phyloP scores from a whole-genome alignment of 2,329 filamentous ascomycete species.

The Curvularia eragrostidis region DNA sequence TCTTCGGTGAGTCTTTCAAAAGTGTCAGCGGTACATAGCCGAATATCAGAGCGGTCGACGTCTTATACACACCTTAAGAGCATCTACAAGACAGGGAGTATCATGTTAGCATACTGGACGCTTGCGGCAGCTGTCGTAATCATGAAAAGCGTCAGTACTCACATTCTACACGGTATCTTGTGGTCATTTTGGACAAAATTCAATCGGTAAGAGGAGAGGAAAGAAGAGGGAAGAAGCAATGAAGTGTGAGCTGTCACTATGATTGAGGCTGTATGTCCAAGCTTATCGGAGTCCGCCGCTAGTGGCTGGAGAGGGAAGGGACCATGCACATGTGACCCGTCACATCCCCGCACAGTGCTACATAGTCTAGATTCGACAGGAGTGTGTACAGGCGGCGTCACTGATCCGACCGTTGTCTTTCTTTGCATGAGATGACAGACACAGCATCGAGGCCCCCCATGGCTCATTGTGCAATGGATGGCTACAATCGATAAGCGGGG shows the following conservation, averaged over 20 bases:
- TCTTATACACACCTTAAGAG: slow-evolving; percentile 63
- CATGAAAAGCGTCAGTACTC: not conserved
- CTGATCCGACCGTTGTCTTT: not conserved
- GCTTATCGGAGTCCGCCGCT: slow-evolving; percentile 38
- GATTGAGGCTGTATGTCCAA: slow-evolving; percentile 26
- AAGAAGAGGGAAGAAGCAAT: slow-evolving; percentile 14
- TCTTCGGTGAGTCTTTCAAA: slow-evolving; percentile 79
- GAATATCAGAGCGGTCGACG: not conserved
- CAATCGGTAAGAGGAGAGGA: slow-evolving; percentile 2
- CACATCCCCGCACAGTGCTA: slow-evolving; percentile 9
- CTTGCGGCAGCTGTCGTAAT: not conserved
- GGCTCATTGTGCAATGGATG: slow-evolving; percentile 2
- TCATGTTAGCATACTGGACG: slow-evolving; percentile 24
- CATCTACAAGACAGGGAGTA: slow-evolving; percentile 56
- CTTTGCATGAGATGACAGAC: not conserved
- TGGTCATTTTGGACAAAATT: slow-evolving; percentile 45
- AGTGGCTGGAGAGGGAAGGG: slow-evolving; percentile 27
- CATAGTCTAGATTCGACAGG: slow-evolving; percentile 7
- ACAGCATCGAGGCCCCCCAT: slow-evolving; percentile 6
- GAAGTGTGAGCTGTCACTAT: slow-evolving; percentile 27
- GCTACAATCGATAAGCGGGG: slow-evolving; percentile 23
- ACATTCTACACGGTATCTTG: slow-evolving; percentile 51
- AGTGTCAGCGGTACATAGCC: slow-evolving; percentile 19
- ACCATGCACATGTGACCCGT: slow-evolving; percentile 28
- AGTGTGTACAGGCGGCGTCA: not conserved